These are phyloP conservation scores for Russula earlei DNA, from an alignment of 768 basidiomycete genomes.

Conservation along the genomic window DNA sequence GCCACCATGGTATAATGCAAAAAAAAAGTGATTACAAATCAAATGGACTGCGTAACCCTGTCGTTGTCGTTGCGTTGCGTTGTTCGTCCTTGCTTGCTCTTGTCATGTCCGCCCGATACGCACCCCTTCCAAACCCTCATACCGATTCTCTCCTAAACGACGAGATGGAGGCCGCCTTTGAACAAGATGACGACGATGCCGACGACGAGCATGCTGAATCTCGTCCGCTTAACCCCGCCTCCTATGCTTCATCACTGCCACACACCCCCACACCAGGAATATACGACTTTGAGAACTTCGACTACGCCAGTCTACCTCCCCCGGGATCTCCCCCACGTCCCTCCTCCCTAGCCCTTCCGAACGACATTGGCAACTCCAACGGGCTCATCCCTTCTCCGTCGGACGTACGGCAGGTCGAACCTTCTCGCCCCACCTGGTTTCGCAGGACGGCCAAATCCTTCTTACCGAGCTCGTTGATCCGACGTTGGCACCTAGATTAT, in stretches of 20 bases:
- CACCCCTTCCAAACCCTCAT: constrained; percentile 52
- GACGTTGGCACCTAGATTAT: constrained; percentile 37
- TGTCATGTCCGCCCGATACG: constrained; percentile 51
- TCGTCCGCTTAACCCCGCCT: constrained; percentile 40
- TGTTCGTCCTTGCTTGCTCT: not conserved
- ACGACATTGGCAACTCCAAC: constrained; percentile 66
- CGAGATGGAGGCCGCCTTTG: constrained; percentile 85
- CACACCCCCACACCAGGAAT: constrained; percentile 26
- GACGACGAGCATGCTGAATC: constrained; percentile 42
- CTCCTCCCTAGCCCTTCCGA: constrained; percentile 56
- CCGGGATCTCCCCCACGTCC: constrained; percentile 70
- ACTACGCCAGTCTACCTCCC: constrained; percentile 69
- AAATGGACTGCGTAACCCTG: not conserved
- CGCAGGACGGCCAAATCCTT: constrained; percentile 43
- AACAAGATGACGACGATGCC: constrained; percentile 66
- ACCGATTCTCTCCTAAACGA: constrained; percentile 38
- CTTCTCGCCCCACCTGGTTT: constrained; percentile 39
- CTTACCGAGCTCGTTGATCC: constrained; percentile 44
- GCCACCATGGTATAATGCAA: too few species aligned
- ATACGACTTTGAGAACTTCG: constrained; percentile 75
- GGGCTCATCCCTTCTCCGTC: constrained; percentile 47
- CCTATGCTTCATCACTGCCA: constrained; percentile 20
- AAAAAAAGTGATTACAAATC: not conserved
- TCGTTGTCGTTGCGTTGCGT: too few species aligned
- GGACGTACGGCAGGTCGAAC: constrained; percentile 25